These are phyloP conservation scores for Dendrostoma leiphaemia DNA, from an alignment of 2,329 filamentous ascomycete species.

Conservation along the genomic window DNA sequence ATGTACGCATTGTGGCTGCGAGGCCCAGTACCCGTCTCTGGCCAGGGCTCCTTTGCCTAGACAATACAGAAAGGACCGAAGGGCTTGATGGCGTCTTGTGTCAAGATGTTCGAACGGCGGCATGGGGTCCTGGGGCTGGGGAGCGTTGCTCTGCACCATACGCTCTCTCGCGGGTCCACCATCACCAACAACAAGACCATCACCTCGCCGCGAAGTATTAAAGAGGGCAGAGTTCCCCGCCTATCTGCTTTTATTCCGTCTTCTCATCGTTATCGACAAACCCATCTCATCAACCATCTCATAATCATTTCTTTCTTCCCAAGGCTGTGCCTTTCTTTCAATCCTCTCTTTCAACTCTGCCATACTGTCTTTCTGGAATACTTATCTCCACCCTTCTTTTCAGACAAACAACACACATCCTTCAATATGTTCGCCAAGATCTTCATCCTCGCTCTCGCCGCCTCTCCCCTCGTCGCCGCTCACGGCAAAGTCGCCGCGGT, in stretches of 20 bases:
- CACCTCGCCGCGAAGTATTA: slow-evolving; percentile 4
- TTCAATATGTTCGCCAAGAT: slow-evolving; percentile 27
- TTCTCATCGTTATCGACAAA: not conserved
- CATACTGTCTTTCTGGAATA: not conserved
- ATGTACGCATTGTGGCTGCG: not conserved
- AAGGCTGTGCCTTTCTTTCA: slow-evolving; percentile 15
- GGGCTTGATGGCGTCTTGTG: slow-evolving; percentile 4
- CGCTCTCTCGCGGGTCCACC: not conserved
- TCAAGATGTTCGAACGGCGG: not conserved
- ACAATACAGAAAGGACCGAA: not conserved
- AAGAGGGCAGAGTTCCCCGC: not conserved
- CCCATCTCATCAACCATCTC: not conserved
- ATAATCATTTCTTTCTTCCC: slow-evolving; percentile 2
- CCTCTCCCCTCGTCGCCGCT: slow-evolving; percentile 28
- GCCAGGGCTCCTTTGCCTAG: not conserved
- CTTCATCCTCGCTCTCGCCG: slow-evolving; percentile 26
- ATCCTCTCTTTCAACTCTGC: not conserved
- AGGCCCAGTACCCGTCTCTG: not conserved
- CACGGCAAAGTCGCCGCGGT: slow-evolving; percentile 31
- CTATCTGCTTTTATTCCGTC: not conserved
- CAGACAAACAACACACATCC: not conserved
- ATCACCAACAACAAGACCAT: not conserved
- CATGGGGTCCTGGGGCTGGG: not conserved
- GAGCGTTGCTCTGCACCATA: too few relatives aligned
- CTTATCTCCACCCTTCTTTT: not conserved